Percentiles rank a stretch among this genome's conserved stretches.
Conservation (phyloP, 73 alveolate genomes). For the Paramecium biaurelia region DNA sequence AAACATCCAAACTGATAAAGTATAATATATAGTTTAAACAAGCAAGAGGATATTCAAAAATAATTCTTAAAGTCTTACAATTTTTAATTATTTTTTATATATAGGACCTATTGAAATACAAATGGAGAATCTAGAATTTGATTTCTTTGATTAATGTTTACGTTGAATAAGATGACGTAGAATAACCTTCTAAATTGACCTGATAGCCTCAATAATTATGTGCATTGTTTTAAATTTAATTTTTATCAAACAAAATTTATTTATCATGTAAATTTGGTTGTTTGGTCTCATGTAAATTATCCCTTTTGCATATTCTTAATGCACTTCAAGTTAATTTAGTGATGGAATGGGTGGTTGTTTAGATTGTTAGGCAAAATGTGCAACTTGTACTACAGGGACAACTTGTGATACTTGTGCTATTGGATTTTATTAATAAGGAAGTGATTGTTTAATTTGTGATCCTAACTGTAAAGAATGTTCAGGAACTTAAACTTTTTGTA, state of each 20-base stretch:
- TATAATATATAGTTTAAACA: too few relatives aligned
- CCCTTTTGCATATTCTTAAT: background rate
- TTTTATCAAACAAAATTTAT: background rate
- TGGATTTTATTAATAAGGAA: background rate
- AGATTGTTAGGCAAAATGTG: background rate
- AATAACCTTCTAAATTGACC: background rate
- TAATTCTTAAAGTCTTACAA: too few relatives aligned
- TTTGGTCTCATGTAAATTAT: background rate
- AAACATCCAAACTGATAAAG: too few relatives aligned
- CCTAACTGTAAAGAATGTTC: background rate
- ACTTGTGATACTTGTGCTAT: background rate
- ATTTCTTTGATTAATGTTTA: slow-evolving; percentile 39
- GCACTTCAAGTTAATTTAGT: background rate
- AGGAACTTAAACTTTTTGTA: background rate
- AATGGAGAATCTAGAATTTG: too few relatives aligned
- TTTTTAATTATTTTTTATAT: too few relatives aligned
- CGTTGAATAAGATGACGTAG: background rate
- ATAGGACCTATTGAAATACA: too few relatives aligned
- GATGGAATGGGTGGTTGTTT: background rate
- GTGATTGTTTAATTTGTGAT: background rate
- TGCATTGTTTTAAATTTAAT: background rate
- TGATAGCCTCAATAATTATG: background rate
- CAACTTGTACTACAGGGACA: background rate
- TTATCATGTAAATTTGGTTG: background rate
- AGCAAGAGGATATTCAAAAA: too few relatives aligned